A percentile compares a stretch with the other conserved stretches of the same genome.
Conservation (phyloP, 2,329 filamentous ascomycete species). For the Tolypocladium pustulatum region DNA sequence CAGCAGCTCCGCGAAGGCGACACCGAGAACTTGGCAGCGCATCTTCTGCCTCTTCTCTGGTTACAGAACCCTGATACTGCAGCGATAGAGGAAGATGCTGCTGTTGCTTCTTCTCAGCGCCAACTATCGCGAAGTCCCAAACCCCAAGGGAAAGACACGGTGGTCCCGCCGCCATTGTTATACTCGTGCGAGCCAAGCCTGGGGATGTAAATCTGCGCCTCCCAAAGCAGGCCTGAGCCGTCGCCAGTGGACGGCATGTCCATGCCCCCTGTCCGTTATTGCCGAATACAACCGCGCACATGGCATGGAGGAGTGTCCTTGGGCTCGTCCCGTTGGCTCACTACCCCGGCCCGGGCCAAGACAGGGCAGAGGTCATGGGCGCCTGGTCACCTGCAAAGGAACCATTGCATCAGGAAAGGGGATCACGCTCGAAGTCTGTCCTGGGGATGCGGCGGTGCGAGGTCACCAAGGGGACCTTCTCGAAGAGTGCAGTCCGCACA, state of each 20-base stretch:
- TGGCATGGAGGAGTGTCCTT: background rate
- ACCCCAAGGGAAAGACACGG: background rate
- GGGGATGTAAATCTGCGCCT: background rate
- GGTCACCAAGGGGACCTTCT: background rate
- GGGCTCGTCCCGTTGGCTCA: background rate
- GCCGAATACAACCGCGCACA: background rate
- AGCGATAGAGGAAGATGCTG: background rate
- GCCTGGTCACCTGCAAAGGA: background rate
- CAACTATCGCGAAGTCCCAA: background rate
- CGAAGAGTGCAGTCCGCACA: background rate
- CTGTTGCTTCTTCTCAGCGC: background rate
- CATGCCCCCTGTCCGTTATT: background rate
- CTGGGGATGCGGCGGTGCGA: background rate
- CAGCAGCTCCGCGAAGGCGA: constrained; percentile 1
- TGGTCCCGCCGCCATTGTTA: background rate
- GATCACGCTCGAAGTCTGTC: background rate
- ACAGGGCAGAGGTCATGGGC: background rate
- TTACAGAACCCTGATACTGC: background rate
- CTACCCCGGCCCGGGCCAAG: background rate
- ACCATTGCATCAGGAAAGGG: background rate
- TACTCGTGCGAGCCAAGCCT: background rate
- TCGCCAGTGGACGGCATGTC: background rate
- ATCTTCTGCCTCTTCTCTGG: background rate
- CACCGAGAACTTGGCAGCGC: background rate
- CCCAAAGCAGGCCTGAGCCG: background rate